Base-by-base conservation (phyloP, 2,329 filamentous ascomycete genomes). In the Kalmusia sp. region DNA sequence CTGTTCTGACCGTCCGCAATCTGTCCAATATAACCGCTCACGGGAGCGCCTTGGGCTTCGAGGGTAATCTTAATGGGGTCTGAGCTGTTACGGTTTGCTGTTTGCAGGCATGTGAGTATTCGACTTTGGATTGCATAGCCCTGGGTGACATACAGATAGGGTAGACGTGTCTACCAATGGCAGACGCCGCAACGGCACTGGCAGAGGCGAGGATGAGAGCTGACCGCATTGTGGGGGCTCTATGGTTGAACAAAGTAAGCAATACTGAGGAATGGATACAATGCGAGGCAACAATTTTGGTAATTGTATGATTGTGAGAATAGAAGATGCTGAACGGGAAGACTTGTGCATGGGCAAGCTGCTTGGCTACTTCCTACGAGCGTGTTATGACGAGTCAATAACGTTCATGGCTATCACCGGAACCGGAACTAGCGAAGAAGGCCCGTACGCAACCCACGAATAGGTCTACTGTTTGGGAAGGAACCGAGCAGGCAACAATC, bases 1-100 rank as follows among this genome's bases (percentile, higher is more conserved):
- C 84, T 79, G 62, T 79, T 80, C 74, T 89, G 86, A 6, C 87
- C 87, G 68, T 87, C 83, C 43, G 56, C 61, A 39, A 89, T 77
- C 67, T 88, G 82, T 14, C 83, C 85, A 37, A 88, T 73, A 3
- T 73, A 67, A 11, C 84, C 83, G 24, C 77, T 25, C n/a, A n/a
- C n/a, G n/a, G n/a, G n/a, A n/a, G n/a, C n/a, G n/a, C n/a, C n/a
- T n/a, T 54, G 17, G 22, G 48, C 60, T 8, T 30, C 45, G n/a
- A 63, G 31, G 2, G 17, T 59, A 54, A 64, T 49, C 12, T 17
- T 15, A 19, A 21, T 30, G 24, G 31, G 14, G 6, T 30, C 27
- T 24, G 14, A 21, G 4, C 12, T 7, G 17, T n/a, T 12, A 15
- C 22, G 31, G 15, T 31, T 9, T 7, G 28, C 44, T 47, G n/a